Evolutionary conservation across 495 filamentous ascomycete species (phyloP).

Genomic region (Cudoniella acicularis): DNA sequence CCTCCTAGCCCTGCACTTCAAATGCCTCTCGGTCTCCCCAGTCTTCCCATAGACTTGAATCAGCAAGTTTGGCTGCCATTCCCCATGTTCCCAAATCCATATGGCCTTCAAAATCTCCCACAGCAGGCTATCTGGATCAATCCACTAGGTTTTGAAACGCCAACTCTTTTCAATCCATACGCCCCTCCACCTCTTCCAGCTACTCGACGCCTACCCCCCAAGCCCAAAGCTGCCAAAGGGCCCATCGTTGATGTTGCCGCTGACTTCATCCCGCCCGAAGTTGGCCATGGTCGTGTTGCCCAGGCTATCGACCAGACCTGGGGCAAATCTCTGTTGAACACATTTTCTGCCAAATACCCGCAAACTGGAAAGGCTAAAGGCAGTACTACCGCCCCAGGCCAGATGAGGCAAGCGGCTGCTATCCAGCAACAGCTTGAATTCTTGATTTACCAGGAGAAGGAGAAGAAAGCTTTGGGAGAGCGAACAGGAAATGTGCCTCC

Average conservation of each 20-base stretch:
- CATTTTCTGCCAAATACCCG: conserved; percentile 22
- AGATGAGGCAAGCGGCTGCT: conserved; percentile 6
- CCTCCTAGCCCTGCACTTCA: not conserved
- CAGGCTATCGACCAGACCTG: conserved; percentile 8
- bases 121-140: not conserved
- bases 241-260: not conserved
- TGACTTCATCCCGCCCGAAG: not conserved
- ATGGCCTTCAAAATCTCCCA: not conserved
- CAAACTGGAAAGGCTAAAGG: conserved; percentile 14
- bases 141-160: not conserved
- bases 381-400: not conserved
- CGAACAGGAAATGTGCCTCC: not conserved
- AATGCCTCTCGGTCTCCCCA: not conserved
- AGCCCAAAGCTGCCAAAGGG: not conserved
- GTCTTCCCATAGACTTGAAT: not conserved
- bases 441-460: conserved; percentile 13
- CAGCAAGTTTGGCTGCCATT: not conserved
- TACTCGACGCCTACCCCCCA: not conserved
- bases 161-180: not conserved
- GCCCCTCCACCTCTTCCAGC: not conserved
- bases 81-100: not conserved
- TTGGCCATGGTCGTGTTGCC: conserved; percentile 10
- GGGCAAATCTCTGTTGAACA: conserved; percentile 7
- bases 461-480: conserved; percentile 1
- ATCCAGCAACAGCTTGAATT: conserved; percentile 26